Conservation (phyloP, 1,284 basidiomycete genomes). For the Puccinia sorghi region DNA sequence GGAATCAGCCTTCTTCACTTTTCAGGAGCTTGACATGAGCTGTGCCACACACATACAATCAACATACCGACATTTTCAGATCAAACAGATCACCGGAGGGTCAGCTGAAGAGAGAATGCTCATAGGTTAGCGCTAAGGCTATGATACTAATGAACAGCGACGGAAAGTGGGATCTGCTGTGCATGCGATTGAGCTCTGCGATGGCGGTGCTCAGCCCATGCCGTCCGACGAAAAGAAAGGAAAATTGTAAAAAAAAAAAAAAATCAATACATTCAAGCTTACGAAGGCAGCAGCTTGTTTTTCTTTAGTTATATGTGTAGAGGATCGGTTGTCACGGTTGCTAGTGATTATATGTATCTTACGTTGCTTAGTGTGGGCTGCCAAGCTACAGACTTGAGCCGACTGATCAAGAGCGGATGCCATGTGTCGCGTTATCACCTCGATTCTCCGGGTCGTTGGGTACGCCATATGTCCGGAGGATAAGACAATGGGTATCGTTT, state of each 20-base stretch:
- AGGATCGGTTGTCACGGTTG: slow-evolving; percentile 3
- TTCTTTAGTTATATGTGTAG: background rate
- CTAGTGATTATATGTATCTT: background rate
- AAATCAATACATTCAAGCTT: too few relatives aligned
- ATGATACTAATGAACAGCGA: background rate
- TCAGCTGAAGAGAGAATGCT: background rate
- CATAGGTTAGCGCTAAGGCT: background rate
- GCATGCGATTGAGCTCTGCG: background rate
- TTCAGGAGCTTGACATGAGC: background rate
- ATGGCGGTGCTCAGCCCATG: slow-evolving; percentile 7
- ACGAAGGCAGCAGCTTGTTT: background rate
- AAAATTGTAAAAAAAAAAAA: background rate
- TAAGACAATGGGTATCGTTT: too few relatives aligned
- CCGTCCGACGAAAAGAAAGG: background rate
- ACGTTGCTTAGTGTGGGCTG: background rate
- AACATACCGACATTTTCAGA: too few relatives aligned
- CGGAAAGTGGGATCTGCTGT: background rate
- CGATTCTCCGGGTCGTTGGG: background rate
- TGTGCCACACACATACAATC: background rate
- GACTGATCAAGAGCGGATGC: background rate
- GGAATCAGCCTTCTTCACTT: background rate
- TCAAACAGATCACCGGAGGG: background rate
- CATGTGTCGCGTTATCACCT: background rate
- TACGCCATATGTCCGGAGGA: too few relatives aligned
- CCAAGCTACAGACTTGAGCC: background rate